Evolutionary conservation across 805 yeast genomes (phyloP).

Genomic region (Brettanomyces custersianus): DNA sequence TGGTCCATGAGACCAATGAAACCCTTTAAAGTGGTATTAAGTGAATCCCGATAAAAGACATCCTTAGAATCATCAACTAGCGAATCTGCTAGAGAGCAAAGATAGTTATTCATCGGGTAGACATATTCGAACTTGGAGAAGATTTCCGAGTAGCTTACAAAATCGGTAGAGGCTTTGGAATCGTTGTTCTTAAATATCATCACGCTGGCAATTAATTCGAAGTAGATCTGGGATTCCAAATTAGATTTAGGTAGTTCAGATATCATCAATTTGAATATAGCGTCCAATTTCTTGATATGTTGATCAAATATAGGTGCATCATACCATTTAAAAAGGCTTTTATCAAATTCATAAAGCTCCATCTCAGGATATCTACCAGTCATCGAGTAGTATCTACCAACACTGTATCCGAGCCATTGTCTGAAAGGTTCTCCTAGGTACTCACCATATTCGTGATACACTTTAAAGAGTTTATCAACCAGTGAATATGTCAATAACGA

Average conservation of each 20-base stretch:
- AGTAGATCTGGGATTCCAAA: conserved; percentile 16
- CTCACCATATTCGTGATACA: conserved; percentile 7
- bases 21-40: conserved; percentile 9
- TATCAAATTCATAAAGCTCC: conserved; percentile 13
- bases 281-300: conserved; percentile 18
- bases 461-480: conserved; percentile 14
- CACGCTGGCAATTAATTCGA: conserved; percentile 34
- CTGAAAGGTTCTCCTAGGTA: conserved; percentile 11
- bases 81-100: conserved; percentile 25
- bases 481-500: background rate
- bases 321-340: conserved; percentile 7
- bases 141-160: conserved; percentile 17
- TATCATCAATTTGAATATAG: conserved; percentile 21
- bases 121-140: conserved; percentile 16
- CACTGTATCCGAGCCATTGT: conserved; percentile 25
- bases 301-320: conserved; percentile 10
- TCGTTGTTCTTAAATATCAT: conserved; percentile 23
- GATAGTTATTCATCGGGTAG: conserved; percentile 27
- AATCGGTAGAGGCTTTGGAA: conserved; percentile 12
- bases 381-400: conserved; percentile 21
- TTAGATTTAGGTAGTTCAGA: conserved; percentile 10
- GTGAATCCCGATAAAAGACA: conserved; percentile 7
- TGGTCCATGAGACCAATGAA: conserved; percentile 8
- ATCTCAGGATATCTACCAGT: conserved; percentile 17
- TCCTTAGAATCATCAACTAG: conserved; percentile 12